These are phyloP conservation scores for Gossypium ekmanianum DNA, from an alignment of 345 rosid species.

Conservation along the genomic window DNA sequence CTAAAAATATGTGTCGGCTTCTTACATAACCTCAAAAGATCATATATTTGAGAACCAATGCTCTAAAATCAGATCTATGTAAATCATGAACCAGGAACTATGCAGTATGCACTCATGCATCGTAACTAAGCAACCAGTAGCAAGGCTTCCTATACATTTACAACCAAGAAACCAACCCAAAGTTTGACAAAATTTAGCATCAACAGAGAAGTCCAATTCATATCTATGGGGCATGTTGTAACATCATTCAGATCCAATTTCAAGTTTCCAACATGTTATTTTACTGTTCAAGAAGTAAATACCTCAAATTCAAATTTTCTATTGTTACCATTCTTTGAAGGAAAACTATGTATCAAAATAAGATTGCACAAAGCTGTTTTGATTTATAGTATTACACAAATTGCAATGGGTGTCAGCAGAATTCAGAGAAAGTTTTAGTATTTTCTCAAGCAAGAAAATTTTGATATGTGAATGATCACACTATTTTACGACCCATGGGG, in stretches of 20 bases:
- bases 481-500: background rate
- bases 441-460: background rate
- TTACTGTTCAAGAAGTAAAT: background rate
- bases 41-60: background rate
- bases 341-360: background rate
- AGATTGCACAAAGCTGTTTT: background rate
- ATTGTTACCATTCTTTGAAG: background rate
- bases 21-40: too few relatives aligned
- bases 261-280: background rate
- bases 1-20: too few relatives aligned
- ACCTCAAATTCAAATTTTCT: background rate
- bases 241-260: background rate
- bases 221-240: background rate
- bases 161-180: background rate
- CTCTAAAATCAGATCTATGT: slow-evolving; percentile 2
- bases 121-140: background rate
- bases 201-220: background rate
- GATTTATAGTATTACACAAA: background rate
- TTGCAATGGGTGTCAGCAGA: background rate
- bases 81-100: slow-evolving; percentile 1
- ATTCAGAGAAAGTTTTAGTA: background rate
- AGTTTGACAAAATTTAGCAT: background rate
- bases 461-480: background rate
- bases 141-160: background rate
- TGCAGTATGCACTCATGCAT: background rate